These are phyloP conservation scores for Fragaria vesca DNA, from an alignment of 306 rosid genomes.

Conservation along the genomic window DNA sequence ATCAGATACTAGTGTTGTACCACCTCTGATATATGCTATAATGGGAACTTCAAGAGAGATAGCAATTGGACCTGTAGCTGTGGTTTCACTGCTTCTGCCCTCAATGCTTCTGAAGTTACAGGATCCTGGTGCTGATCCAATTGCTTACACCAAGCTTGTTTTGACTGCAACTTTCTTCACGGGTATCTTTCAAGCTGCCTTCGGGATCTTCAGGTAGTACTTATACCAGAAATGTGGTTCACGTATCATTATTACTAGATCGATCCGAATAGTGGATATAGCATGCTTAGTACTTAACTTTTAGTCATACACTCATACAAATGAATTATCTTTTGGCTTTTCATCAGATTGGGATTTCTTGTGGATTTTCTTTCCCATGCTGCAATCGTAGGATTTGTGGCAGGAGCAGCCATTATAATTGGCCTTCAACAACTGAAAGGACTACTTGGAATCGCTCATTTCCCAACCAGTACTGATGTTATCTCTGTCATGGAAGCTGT, in stretches of 20 bases:
- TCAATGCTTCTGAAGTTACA: slow-evolving; percentile 62
- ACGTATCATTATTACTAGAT: not conserved
- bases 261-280: not conserved
- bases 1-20: slow-evolving; percentile 83
- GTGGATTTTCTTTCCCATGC: slow-evolving; percentile 81
- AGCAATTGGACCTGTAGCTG: slow-evolving; percentile 91
- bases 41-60: slow-evolving; percentile 85
- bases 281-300: not conserved
- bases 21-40: slow-evolving; percentile 84
- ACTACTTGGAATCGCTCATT: slow-evolving; percentile 56
- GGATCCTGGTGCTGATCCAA: slow-evolving; percentile 61
- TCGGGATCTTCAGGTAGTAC: slow-evolving; percentile 64
- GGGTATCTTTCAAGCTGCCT: slow-evolving; percentile 73
- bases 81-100: slow-evolving; percentile 70
- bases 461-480: slow-evolving; percentile 64
- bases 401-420: slow-evolving; percentile 74
- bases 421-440: slow-evolving; percentile 85
- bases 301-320: not conserved
- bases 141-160: slow-evolving; percentile 59
- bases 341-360: slow-evolving; percentile 62
- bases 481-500: slow-evolving; percentile 61
- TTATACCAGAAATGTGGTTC: not conserved
- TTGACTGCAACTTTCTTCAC: slow-evolving; percentile 73
- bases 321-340: not conserved
- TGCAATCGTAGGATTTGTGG: slow-evolving; percentile 65